These are phyloP conservation scores for Bipolaris cookei DNA, from an alignment of 2,329 filamentous ascomycete species.

Conservation along the genomic window DNA sequence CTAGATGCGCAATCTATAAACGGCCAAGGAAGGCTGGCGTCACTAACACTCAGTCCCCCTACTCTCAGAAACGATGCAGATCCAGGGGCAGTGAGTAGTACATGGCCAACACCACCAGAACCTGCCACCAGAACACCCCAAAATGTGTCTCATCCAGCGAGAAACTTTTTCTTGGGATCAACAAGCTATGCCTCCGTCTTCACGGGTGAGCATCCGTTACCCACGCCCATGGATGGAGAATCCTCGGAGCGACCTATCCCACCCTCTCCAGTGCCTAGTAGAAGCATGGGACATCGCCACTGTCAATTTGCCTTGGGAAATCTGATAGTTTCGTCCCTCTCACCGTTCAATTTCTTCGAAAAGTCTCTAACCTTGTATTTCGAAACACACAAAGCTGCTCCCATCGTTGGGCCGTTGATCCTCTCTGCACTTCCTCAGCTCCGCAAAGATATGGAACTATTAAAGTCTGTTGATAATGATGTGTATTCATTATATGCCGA, in stretches of 20 bases:
- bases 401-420: conserved; percentile 39
- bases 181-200: conserved; percentile 48
- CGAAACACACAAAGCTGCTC: conserved; percentile 31
- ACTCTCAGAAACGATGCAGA: conserved; percentile 36
- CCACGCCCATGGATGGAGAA: conserved; percentile 41
- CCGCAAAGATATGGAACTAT: conserved; percentile 37
- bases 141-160: conserved; percentile 28
- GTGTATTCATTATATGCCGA: conserved; percentile 34
- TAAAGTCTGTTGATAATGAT: conserved; percentile 27
- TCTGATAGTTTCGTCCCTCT: conserved; percentile 38
- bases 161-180: conserved; percentile 45
- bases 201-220: conserved; percentile 38
- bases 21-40: conserved; percentile 28
- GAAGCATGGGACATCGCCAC: conserved; percentile 32
- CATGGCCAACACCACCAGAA: conserved; percentile 43
- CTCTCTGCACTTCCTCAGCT: conserved; percentile 42
- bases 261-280: conserved; percentile 28
- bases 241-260: conserved; percentile 33
- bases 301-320: conserved; percentile 40
- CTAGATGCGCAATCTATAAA: conserved; percentile 24
- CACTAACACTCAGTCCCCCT: conserved; percentile 38
- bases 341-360: conserved; percentile 41
- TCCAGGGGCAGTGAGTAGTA: conserved; percentile 14
- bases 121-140: conserved; percentile 30
- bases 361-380: conserved; percentile 39